Percentiles rank a stretch among this genome's conserved stretches.
These are phyloP conservation scores for Tardiomyces blankii DNA, from an alignment of 1,139 yeast genomes.

Conservation along the genomic window DNA sequence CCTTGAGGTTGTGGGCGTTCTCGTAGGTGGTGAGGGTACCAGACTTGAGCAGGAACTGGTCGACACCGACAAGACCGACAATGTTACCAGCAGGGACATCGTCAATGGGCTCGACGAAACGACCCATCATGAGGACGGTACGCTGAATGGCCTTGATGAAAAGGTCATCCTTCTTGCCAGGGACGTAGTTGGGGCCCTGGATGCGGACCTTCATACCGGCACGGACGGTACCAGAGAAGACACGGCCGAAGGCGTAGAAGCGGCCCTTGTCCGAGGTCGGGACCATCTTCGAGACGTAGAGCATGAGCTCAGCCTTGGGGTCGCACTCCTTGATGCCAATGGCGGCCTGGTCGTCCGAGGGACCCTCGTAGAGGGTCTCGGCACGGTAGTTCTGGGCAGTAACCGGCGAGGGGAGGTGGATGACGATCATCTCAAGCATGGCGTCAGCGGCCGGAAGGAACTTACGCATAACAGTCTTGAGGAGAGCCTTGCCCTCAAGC, in stretches of 20 bases:
- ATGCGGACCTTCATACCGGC: conserved; percentile 67
- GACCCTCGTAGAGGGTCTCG: conserved; percentile 98
- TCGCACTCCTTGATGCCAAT: conserved; percentile 96
- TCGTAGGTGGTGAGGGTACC: conserved; percentile 53
- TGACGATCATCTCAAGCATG: conserved; percentile 40
- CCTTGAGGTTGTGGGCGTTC: conserved; percentile 58
- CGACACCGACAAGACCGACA: conserved; percentile 90
- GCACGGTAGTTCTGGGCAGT: conserved; percentile 99
- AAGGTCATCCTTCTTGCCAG: conserved; percentile 51
- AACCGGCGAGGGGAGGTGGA: conserved; percentile 33
- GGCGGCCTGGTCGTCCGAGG: conserved; percentile 87
- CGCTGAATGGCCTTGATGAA: conserved; percentile 49
- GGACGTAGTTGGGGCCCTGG: conserved; percentile 81
- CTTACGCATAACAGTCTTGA: conserved; percentile 41
- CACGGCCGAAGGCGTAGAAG: conserved; percentile 77
- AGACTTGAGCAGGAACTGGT: conserved; percentile 67
- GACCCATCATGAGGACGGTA: conserved; percentile 81
- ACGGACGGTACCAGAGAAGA: conserved; percentile 72
- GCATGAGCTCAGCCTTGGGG: conserved; percentile 97
- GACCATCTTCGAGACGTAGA: conserved; percentile 99
- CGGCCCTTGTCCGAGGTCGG: conserved; percentile 99
- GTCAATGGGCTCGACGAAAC: conserved; percentile 67
- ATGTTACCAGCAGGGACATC: conserved; percentile 92
- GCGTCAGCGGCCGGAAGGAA: conserved; percentile 47
- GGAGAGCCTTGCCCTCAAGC: conserved; percentile 48